Evolutionary conservation across 2,329 filamentous ascomycete genomes (phyloP).

Genomic region (Phyllosticta paracitricarpa): DNA sequence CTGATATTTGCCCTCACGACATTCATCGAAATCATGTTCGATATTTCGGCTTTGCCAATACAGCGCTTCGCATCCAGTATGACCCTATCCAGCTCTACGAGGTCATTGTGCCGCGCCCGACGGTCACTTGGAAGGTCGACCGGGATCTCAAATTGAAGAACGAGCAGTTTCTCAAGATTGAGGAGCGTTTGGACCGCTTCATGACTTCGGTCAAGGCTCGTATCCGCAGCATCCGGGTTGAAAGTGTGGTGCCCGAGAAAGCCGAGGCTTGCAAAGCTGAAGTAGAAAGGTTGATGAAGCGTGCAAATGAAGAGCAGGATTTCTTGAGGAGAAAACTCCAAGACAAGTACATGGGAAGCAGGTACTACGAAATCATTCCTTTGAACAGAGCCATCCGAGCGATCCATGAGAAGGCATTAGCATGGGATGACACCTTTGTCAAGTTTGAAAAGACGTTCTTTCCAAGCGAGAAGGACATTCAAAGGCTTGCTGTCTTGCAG

Average conservation of each 20-base stretch:
- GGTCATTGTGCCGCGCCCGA: slow-evolving; percentile 80
- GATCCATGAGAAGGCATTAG: slow-evolving; percentile 84
- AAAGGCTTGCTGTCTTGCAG: slow-evolving; percentile 82
- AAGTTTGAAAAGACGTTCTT: slow-evolving; percentile 92
- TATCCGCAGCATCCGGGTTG: slow-evolving; percentile 79
- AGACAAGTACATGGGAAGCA: slow-evolving; percentile 82
- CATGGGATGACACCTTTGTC: slow-evolving; percentile 84
- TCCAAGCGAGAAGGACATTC: slow-evolving; percentile 89
- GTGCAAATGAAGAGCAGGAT: slow-evolving; percentile 73
- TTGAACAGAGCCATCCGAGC: slow-evolving; percentile 80
- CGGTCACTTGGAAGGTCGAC: slow-evolving; percentile 96
- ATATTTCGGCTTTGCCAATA: slow-evolving; percentile 82
- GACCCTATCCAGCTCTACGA: slow-evolving; percentile 88
- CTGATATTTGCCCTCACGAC: slow-evolving; percentile 77
- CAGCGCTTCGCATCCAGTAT: slow-evolving; percentile 81
- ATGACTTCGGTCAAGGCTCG: slow-evolving; percentile 78
- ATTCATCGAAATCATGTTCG: slow-evolving; percentile 85
- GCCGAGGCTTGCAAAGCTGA: slow-evolving; percentile 71
- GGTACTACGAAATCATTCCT: slow-evolving; percentile 94
- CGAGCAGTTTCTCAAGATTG: slow-evolving; percentile 71
- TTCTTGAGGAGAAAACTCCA: slow-evolving; percentile 68
- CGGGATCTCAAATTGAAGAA: slow-evolving; percentile 89
- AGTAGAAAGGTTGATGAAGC: slow-evolving; percentile 66
- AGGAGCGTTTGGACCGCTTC: slow-evolving; percentile 75
- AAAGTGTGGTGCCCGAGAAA: slow-evolving; percentile 83